Conservation (phyloP, 805 yeast genomes). For the Hanseniaspora thailandica region DNA sequence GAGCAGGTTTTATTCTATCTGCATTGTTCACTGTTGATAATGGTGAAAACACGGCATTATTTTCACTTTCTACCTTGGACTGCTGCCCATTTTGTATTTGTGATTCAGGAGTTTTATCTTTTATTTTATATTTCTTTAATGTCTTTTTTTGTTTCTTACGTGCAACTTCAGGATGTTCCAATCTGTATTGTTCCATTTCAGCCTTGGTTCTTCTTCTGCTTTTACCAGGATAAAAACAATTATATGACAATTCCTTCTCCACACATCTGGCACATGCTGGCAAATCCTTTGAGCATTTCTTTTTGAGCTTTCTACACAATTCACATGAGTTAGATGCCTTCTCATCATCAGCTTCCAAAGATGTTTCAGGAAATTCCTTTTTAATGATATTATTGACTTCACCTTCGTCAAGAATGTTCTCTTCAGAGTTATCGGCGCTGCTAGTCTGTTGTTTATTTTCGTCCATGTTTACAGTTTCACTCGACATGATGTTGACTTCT, state of each 20-base stretch:
- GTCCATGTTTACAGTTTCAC: not conserved
- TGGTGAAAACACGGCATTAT: not conserved
- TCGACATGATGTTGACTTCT: not conserved
- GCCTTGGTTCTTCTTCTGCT: conserved; percentile 30
- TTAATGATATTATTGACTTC: not conserved
- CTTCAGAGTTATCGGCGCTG: not conserved
- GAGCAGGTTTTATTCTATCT: not conserved
- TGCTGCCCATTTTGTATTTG: too few species aligned
- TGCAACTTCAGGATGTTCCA: conserved; percentile 20
- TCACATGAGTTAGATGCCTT: conserved; percentile 32
- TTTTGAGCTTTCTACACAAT: conserved; percentile 39
- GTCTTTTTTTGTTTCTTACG: conserved; percentile 15
- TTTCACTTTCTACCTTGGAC: not conserved
- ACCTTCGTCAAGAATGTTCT: not conserved
- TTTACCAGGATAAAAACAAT: conserved; percentile 36
- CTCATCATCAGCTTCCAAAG: not conserved
- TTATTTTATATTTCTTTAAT: not conserved
- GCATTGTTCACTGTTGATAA: not conserved
- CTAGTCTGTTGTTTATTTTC: not conserved
- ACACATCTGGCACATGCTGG: conserved; percentile 37
- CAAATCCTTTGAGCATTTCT: conserved; percentile 36
- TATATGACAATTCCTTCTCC: conserved; percentile 25
- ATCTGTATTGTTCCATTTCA: conserved; percentile 21
- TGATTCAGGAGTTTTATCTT: not conserved
- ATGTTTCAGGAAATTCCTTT: not conserved